Conservation (phyloP, 116 monocot genomes). For the Phalaenopsis hybrid region DNA sequence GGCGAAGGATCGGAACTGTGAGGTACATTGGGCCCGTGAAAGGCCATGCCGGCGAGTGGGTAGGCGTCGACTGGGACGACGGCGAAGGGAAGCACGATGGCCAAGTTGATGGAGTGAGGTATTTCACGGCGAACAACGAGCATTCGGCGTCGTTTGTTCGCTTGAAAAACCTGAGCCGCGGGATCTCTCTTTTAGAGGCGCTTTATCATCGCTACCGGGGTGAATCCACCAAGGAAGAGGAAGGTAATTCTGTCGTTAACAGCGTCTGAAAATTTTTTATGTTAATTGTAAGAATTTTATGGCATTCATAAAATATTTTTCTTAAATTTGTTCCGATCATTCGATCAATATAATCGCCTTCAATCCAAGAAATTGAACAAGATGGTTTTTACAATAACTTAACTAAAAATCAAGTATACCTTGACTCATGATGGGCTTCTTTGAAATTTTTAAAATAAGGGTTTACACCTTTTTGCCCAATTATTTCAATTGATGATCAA, state of each 20-base stretch:
- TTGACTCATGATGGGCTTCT: no score
- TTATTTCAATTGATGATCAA: no score
- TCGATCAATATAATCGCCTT: no score
- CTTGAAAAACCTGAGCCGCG: slow-evolving; percentile 47
- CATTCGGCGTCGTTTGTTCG: slow-evolving; percentile 71
- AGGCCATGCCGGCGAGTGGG: slow-evolving; percentile 57
- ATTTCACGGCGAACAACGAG: slow-evolving; percentile 43
- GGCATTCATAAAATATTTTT: no score
- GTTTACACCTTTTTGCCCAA: no score
- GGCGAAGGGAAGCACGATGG: slow-evolving; percentile 84
- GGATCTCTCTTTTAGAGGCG: slow-evolving; percentile 61
- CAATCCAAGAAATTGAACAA: no score
- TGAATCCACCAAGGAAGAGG: slow-evolving; percentile 67
- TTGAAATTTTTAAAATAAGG: no score
- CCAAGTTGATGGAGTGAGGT: slow-evolving; percentile 44
- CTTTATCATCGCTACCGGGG: slow-evolving; percentile 47
- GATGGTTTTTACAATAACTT: no score
- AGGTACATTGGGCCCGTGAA: slow-evolving; percentile 57
- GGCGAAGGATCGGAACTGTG: slow-evolving; percentile 60
- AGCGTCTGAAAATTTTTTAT: no score
- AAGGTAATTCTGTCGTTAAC: slow-evolving; percentile 30
- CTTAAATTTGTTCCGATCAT: no score
- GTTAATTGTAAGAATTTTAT: no score
- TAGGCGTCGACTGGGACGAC: slow-evolving; percentile 91
- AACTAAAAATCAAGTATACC: no score